Evolutionary conservation across 2,329 filamentous ascomycete species (phyloP), one percentile per base, ranked within the genome.

Genomic region (Xylariales sp.): DNA sequence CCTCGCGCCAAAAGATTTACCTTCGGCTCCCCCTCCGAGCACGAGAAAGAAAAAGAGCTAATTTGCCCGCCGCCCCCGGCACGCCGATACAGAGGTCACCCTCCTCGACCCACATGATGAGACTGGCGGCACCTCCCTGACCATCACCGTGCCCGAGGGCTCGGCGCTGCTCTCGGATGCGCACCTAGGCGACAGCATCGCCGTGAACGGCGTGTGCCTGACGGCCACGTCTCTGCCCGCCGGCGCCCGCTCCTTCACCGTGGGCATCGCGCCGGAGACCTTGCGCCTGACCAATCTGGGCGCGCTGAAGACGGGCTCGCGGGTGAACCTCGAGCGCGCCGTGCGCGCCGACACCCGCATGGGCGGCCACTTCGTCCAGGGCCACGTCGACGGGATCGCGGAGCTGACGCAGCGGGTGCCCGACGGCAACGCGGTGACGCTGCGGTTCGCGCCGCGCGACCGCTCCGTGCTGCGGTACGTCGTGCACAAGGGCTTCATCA

Each of bases 311-410:
- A 59, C 78, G 43, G 71, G 71, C 29, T 85, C 81, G 43, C 70
- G 69, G 16, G 90, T 97, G 48, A 98, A 98, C 63, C 83, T 98
- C 37, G 93, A 98, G 71, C 83, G 93, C 13, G 91, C 93, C 4
- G 90, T 98, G 38, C 84, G 85, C 14, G 88, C 89, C 5, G 79
- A 85, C 53, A 96, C 91, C 31, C 87, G 93, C 39, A 97, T 98
- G 88, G 93, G 94, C 32, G 93, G 93, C 1, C 93, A 98, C 67
- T 95, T 97, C 55, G 91, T 97, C 21, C 94, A 98, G 66, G 93
- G 93, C 28, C 93, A 98, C 62, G 91, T 98, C 43, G 94, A 98
- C 63, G 91, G 88, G 10, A 81, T 84, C 27, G 93, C 91, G 0
- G 77, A 75, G 29, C 85, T 98, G 43, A 57, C 83, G 27, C 76